Percentiles rank a stretch among this genome's conserved stretches.
Conservation (phyloP, 768 basidiomycete species). For the Agrocybe praecox region DNA sequence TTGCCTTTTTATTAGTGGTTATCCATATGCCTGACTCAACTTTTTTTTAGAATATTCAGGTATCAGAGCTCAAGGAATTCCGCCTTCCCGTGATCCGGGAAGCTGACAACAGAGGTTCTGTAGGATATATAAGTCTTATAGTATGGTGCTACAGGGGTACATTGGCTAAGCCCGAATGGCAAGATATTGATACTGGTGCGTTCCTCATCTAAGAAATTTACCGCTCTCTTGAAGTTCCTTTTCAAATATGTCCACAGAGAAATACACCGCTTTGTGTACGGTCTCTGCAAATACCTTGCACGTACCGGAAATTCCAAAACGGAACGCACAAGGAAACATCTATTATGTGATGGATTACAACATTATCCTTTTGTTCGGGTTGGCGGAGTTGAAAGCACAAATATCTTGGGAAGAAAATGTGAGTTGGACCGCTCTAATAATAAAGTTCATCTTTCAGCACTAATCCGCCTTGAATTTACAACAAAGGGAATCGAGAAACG, state of each 20-base stretch:
- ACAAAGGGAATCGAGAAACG: no score
- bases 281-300: slow-evolving; percentile 10
- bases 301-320: not conserved
- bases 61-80: slow-evolving; percentile 19
- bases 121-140: not conserved
- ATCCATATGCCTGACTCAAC: not conserved
- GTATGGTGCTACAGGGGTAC: slow-evolving; percentile 19
- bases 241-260: not conserved
- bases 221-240: slow-evolving; percentile 5
- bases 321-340: not conserved
- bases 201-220: not conserved
- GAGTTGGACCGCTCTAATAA: slow-evolving; percentile 9
- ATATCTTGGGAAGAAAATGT: slow-evolving; percentile 52
- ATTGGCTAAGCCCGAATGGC: slow-evolving; percentile 11
- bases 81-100: not conserved
- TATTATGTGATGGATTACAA: slow-evolving; percentile 32
- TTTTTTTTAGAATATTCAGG: slow-evolving; percentile 15
- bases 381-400: slow-evolving; percentile 52
- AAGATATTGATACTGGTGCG: slow-evolving; percentile 16
- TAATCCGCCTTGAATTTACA: no score
- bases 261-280: slow-evolving; percentile 6
- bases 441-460: no score
- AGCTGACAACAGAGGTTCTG: not conserved
- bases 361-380: slow-evolving; percentile 48
- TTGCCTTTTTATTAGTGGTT: not conserved